Evolutionary conservation across 129 eudicot genomes (phyloP).

Genomic region (Pulicaria dysenterica): DNA sequence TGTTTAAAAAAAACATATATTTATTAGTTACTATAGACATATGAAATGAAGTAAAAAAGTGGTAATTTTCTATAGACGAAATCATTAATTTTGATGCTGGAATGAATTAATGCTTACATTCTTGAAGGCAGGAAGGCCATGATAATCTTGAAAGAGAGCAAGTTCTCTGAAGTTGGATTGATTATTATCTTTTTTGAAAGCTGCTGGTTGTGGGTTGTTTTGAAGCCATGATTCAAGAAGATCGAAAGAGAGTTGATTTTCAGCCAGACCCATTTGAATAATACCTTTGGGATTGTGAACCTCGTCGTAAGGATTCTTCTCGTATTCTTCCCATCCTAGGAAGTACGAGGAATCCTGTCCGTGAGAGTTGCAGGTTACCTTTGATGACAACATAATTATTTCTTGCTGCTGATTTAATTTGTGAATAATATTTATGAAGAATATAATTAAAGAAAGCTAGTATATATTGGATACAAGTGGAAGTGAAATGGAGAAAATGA

Average conservation of each 20-base stretch:
- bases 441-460: not conserved
- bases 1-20: constrained; percentile 29
- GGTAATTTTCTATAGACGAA: not conserved
- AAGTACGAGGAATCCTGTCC: constrained; percentile 96
- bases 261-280: constrained; percentile 97
- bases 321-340: constrained; percentile 97
- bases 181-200: constrained; percentile 52
- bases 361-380: constrained; percentile 72
- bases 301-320: constrained; percentile 84
- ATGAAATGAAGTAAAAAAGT: not conserved
- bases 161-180: constrained; percentile 75
- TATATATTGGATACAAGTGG: not conserved
- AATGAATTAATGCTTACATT: constrained; percentile 52
- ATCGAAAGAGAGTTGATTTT: constrained; percentile 89
- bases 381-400: constrained; percentile 64
- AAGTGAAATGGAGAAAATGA: constrained; percentile 17
- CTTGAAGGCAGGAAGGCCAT: constrained; percentile 96
- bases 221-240: constrained; percentile 83
- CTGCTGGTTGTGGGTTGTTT: constrained; percentile 70
- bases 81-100: too few species aligned
- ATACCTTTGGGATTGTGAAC: constrained; percentile 69
- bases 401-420: not conserved
- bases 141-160: constrained; percentile 96
- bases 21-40: not conserved
- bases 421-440: not conserved